Conservation (phyloP, 306 rosid species). For the Rosa persica region DNA sequence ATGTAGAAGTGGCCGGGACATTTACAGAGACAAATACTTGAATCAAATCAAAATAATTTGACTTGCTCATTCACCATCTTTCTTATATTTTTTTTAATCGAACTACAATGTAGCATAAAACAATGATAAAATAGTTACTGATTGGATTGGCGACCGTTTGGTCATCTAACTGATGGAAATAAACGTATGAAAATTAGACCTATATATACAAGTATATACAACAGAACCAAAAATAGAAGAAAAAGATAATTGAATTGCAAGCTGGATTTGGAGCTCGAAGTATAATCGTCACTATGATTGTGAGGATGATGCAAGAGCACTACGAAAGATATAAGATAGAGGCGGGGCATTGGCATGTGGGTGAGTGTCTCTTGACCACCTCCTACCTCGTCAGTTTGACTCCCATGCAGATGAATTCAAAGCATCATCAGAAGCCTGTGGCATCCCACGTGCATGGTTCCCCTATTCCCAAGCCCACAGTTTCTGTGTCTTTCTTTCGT, state of each 20-base stretch:
- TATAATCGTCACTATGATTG: neutral
- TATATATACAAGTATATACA: no score
- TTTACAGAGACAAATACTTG: neutral
- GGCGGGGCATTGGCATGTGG: neutral
- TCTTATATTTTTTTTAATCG: no score
- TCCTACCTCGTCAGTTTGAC: neutral
- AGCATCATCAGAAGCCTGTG: neutral
- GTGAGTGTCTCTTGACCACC: neutral
- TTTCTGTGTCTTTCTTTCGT: neutral
- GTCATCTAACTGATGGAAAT: no score
- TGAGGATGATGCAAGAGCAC: neutral
- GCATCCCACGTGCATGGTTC: neutral
- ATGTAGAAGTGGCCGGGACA: no score
- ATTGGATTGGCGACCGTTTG: no score
- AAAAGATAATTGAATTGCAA: neutral
- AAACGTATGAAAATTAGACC: no score
- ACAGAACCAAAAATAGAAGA: no score
- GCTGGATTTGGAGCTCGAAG: neutral
- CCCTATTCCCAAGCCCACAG: neutral
- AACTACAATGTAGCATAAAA: no score
- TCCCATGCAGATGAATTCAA: neutral
- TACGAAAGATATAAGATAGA: neutral
- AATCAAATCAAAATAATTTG: neutral
- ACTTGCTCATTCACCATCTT: no score
- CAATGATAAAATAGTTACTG: no score